Conservation (phyloP, 2,329 filamentous ascomycete species). For the Penicillium sumatraense region DNA sequence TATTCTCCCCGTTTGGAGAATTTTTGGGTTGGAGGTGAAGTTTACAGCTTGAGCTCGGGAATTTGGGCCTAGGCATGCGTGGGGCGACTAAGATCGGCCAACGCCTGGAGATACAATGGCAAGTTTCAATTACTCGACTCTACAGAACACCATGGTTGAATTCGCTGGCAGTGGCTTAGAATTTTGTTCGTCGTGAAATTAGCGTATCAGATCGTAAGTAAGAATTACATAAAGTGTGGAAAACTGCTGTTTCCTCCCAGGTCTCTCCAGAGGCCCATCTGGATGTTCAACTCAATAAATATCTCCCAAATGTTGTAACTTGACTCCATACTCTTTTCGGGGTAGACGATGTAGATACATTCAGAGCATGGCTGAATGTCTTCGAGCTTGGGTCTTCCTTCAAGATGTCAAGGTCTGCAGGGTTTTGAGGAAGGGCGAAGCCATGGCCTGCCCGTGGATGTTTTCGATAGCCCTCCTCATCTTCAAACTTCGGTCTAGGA, state of each 20-base stretch:
- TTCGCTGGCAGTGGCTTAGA: background rate
- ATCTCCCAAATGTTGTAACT: background rate
- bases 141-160: background rate
- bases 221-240: background rate
- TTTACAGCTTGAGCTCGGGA: background rate
- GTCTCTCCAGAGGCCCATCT: background rate
- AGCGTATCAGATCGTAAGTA: background rate
- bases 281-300: background rate
- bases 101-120: background rate
- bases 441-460: constrained; percentile 69
- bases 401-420: constrained; percentile 65
- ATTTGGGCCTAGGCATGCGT: constrained; percentile 1
- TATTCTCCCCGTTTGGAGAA: background rate
- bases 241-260: background rate
- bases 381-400: constrained; percentile 62
- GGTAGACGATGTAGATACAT: constrained; percentile 23
- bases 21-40: background rate
- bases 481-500: constrained; percentile 37
- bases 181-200: background rate
- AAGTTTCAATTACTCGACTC: background rate
- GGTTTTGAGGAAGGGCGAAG: constrained; percentile 60
- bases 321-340: background rate
- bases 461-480: constrained; percentile 59
- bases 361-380: constrained; percentile 59
- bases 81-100: constrained; percentile 17